phyloP scores from a whole-genome alignment of 768 basidiomycete species.

The Pleurotus tuber-regium region DNA sequence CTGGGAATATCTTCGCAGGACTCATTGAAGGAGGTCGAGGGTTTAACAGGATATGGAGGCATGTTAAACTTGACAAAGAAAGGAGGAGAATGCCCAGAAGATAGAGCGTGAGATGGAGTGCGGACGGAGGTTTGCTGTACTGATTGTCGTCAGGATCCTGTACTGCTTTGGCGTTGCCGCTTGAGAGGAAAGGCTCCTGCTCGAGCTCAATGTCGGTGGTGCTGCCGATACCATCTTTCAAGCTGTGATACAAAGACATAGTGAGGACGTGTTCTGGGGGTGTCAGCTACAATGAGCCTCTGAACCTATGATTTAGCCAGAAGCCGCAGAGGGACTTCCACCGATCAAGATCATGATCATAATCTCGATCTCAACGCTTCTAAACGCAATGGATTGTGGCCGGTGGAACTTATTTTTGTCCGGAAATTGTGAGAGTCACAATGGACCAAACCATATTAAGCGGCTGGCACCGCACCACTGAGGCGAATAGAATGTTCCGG shows the following conservation, averaged over 20 bases:
- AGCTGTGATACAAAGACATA: background rate
- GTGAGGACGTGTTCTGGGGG: too few relatives aligned
- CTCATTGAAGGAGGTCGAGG: background rate
- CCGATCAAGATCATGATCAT: too few relatives aligned
- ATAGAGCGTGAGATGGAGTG: background rate
- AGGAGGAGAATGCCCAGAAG: background rate
- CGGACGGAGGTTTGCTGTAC: background rate
- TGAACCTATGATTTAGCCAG: too few relatives aligned
- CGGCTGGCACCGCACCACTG: too few relatives aligned
- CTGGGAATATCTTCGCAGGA: background rate
- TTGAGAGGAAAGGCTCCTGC: conserved; percentile 2
- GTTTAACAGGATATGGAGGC: background rate
- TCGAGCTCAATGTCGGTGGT: conserved; percentile 2
- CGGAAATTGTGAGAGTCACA: too few relatives aligned
- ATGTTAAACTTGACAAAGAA: background rate
- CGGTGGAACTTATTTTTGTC: too few relatives aligned
- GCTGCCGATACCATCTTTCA: background rate
- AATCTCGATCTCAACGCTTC: too few relatives aligned
- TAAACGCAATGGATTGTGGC: too few relatives aligned
- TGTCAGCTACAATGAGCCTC: too few relatives aligned
- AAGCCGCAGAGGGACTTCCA: too few relatives aligned
- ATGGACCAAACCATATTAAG: too few relatives aligned
- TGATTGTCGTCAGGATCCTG: background rate
- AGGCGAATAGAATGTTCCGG: too few relatives aligned
- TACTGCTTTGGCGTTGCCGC: background rate